These are phyloP conservation scores for Apostasia shenzhenica DNA, from an alignment of 106 monocot species.

Conservation along the genomic window DNA sequence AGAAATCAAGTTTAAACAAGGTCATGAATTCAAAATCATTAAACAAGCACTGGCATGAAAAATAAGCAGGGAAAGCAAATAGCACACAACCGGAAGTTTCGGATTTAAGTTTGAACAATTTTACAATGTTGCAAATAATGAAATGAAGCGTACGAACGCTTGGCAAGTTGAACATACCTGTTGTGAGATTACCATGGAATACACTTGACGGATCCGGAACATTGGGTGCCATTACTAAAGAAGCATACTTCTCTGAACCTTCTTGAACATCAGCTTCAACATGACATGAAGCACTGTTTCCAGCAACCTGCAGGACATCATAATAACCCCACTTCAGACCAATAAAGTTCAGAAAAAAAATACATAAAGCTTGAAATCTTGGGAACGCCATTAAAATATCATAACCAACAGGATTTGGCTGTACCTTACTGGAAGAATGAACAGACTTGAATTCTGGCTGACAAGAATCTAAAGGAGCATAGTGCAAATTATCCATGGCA, in stretches of 20 bases:
- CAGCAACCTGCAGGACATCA: slow-evolving; percentile 2
- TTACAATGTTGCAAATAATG: not conserved
- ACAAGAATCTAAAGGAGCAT: not conserved
- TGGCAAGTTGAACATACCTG: not conserved
- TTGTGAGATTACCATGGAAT: not conserved
- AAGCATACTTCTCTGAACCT: too few species aligned
- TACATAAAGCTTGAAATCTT: not conserved
- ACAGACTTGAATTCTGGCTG: not conserved
- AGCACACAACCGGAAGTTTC: not conserved
- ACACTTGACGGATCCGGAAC: not conserved
- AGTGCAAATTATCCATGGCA: not conserved
- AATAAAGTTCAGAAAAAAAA: not conserved
- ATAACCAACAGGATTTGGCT: slow-evolving; percentile 3
- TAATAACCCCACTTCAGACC: not conserved
- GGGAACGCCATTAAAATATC: not conserved
- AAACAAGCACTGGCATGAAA: not conserved
- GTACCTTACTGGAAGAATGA: not conserved
- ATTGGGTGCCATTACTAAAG: not conserved
- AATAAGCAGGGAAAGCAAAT: not conserved
- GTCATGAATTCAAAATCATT: not conserved
- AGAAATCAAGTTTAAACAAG: too few species aligned
- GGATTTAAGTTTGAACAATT: not conserved
- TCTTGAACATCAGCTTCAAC: not conserved
- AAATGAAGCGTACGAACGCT: not conserved
- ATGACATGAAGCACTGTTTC: not conserved